Conservation (phyloP, 768 basidiomycete genomes). For the Tricholoma sp. region DNA sequence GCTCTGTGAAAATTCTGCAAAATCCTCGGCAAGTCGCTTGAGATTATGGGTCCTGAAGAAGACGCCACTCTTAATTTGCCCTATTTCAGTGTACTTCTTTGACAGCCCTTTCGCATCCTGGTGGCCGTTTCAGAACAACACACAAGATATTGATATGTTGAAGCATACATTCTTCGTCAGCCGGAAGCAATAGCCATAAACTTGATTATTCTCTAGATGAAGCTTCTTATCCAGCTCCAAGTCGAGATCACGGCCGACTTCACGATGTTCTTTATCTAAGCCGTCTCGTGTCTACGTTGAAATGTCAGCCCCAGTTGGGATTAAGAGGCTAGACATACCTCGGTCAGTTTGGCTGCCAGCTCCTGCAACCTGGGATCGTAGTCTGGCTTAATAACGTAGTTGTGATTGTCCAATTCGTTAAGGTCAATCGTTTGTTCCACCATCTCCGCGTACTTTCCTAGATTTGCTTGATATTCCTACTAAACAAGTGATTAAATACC, state of each 20-base stretch:
- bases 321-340: constrained; percentile 28
- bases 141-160: not conserved
- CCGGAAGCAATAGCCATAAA: constrained; percentile 90
- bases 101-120: constrained; percentile 78
- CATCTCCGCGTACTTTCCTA: constrained; percentile 86
- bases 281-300: constrained; percentile 57
- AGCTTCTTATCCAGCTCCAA: constrained; percentile 92
- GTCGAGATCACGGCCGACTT: constrained; percentile 62
- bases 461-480: constrained; percentile 58
- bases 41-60: constrained; percentile 82
- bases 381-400: constrained; percentile 88
- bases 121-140: not conserved
- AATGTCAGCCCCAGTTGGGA: not conserved
- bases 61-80: constrained; percentile 79
- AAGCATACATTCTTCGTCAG: constrained; percentile 80
- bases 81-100: constrained; percentile 76
- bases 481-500: not conserved
- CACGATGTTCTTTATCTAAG: constrained; percentile 75
- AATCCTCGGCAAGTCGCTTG: constrained; percentile 68
- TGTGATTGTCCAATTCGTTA: constrained; percentile 76
- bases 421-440: constrained; percentile 95
- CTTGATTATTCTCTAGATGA: constrained; percentile 86
- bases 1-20: constrained; percentile 55
- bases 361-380: constrained; percentile 75
- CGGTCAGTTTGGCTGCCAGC: constrained; percentile 60